Evolutionary conservation across 2,329 filamentous ascomycete genomes (phyloP).

Genomic region (Monosporascus ibericus): DNA sequence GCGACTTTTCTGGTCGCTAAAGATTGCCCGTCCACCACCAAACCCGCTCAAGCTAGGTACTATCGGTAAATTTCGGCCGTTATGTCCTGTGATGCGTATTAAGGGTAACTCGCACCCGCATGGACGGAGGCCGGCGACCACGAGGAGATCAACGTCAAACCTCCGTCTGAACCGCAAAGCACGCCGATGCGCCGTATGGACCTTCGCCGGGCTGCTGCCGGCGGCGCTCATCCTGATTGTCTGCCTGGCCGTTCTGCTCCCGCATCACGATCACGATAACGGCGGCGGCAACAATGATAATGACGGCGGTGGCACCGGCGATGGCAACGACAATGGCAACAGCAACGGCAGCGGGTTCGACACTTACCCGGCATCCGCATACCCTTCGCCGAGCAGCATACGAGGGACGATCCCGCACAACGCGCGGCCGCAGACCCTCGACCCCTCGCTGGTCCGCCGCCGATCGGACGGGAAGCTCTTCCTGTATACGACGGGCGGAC

Average conservation of each 20-base stretch:
- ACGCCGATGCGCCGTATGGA: neutral
- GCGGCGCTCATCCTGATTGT: neutral
- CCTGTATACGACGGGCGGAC: neutral
- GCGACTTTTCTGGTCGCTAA: too few species aligned
- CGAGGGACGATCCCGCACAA: neutral
- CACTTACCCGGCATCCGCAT: neutral
- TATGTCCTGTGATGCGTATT: too few species aligned
- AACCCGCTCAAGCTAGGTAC: too few species aligned
- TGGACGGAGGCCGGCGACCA: too few species aligned
- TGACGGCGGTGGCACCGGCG: neutral
- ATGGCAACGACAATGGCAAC: neutral
- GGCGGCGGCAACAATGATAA: neutral
- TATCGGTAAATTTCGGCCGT: too few species aligned
- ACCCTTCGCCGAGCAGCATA: neutral
- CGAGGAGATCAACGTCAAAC: too few species aligned
- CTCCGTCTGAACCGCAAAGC: neutral
- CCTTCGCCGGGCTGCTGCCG: neutral
- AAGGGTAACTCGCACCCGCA: too few species aligned
- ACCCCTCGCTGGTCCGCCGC: neutral
- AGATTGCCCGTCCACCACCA: too few species aligned
- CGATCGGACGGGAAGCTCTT: neutral
- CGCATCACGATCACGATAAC: neutral
- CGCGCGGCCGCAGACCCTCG: neutral
- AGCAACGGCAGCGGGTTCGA: neutral
- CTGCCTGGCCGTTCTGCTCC: neutral